A percentile compares a stretch with the other conserved stretches of the same genome.
Conservation (phyloP, 768 basidiomycete species). For the Lepiota venenata region DNA sequence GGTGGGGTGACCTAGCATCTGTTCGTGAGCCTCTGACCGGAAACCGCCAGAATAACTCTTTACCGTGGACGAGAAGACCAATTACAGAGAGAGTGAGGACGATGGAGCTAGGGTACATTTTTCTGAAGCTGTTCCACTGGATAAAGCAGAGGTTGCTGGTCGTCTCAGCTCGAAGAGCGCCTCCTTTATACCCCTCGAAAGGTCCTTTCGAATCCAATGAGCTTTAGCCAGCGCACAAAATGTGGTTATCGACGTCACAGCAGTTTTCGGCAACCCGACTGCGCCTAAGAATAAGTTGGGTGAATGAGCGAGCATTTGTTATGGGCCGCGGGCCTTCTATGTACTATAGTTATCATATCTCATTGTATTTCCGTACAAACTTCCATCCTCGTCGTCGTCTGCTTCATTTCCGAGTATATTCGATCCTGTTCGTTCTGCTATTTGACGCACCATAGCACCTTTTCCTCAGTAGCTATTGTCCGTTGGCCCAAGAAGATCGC, state of each 20-base stretch:
- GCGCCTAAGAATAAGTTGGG: slow-evolving; percentile 4
- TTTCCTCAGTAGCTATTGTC: too few relatives aligned
- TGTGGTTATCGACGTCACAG: not conserved
- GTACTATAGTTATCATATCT: too few relatives aligned
- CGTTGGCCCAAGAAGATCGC: too few relatives aligned
- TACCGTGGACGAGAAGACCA: slow-evolving; percentile 6
- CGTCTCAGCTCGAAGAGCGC: not conserved
- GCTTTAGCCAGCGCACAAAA: slow-evolving; percentile 5
- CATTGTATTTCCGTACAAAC: too few relatives aligned
- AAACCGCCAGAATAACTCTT: not conserved
- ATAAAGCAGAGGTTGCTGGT: not conserved
- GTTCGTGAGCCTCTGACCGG: not conserved
- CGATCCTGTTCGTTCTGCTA: too few relatives aligned
- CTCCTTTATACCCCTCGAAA: slow-evolving; percentile 3
- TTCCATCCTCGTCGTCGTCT: too few relatives aligned
- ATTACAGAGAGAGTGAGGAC: not conserved
- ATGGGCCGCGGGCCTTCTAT: too few relatives aligned
- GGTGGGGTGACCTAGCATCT: not conserved
- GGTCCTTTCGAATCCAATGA: slow-evolving; percentile 5
- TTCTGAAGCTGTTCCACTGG: not conserved
- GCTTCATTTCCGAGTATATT: too few relatives aligned
- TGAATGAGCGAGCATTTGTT: not conserved
- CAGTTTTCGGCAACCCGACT: not conserved
- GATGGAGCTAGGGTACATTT: slow-evolving; percentile 4
- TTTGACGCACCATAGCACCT: too few relatives aligned